phyloP scores from a whole-genome alignment of 441 rosid species.

The Hura crepitans region DNA sequence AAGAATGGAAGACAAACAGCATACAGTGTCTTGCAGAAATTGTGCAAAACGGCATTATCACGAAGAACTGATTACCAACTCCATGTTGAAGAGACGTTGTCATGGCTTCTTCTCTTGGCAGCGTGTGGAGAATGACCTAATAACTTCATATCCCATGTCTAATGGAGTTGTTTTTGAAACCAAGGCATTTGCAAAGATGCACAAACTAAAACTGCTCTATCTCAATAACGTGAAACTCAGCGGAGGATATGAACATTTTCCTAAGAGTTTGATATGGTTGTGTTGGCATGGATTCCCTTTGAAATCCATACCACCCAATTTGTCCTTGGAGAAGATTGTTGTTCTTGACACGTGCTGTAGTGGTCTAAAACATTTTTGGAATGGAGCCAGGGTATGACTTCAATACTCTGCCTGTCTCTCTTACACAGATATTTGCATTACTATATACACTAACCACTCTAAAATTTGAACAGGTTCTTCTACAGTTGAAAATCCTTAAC shows the following conservation, averaged over 20 bases:
- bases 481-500: constrained; percentile 30
- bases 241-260: constrained; percentile 21
- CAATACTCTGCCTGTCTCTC: not conserved
- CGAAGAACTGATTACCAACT: constrained; percentile 5
- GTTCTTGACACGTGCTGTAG: constrained; percentile 29
- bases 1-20: constrained; percentile 13
- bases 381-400: constrained; percentile 21
- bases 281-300: constrained; percentile 30
- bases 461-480: constrained; percentile 26
- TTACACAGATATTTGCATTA: not conserved
- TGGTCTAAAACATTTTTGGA: constrained; percentile 25
- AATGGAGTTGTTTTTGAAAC: constrained; percentile 8
- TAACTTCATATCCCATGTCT: constrained; percentile 3
- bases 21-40: not conserved
- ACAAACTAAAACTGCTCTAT: constrained; percentile 25
- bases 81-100: not conserved
- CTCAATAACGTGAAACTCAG: constrained; percentile 17
- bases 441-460: not conserved
- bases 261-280: constrained; percentile 23
- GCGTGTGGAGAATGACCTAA: not conserved
- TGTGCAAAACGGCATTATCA: constrained; percentile 2
- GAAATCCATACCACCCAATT: constrained; percentile 21
- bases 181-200: constrained; percentile 29
- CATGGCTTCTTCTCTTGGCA: constrained; percentile 8
- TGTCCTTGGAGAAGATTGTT: constrained; percentile 22